Evolutionary conservation across 805 yeast species (phyloP), one percentile per base, ranked within the genome.

Genomic region (Candida silvatica): DNA sequence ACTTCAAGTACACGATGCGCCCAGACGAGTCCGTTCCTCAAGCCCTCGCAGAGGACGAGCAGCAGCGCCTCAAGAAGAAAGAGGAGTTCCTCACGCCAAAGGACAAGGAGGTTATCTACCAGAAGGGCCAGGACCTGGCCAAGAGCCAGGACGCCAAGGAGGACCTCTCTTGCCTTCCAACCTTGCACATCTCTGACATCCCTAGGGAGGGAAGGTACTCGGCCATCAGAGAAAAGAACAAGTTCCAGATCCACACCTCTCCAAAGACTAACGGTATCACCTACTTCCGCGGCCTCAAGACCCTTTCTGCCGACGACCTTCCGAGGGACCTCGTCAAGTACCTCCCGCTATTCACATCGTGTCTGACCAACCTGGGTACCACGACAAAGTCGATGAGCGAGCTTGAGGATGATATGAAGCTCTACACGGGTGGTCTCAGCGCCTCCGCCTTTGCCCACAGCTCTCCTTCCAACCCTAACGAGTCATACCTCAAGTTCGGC

Each of bases 351-450:
- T 92, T 83, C 59, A 64, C 80, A 7, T 81, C 79, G 20, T 80
- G 94, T 31, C 62, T 92, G 40, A 81, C 94, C 3, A 85, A 79
- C 51, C 65, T 92, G 42, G 98, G 98, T n/a, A 90, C 98, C 2
- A 53, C 62, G 6, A 49, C 57, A 6, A 77, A 80, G 39, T 53
- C 80, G 1, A 84, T 84, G 71, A 82, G 85, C 17, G 80, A 78
- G 25, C 69, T 92, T 38, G 97, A 90, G 51, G 87, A 88, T 45
- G 76, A 78, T 30, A 87, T 92, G 45, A 84, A 80, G 50, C 63
- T 79, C 33, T 67, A 70, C 37, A 87, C 97, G 0, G 97, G 97
- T 18, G 96, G 97, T 0, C 56, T 92, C 15, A 64, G 76, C 4
- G 71, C 87, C n/a, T 65, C 72, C 16, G 63, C 75, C 6, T 64